Evolutionary conservation across 257 asterid species (phyloP).

Genomic region (Solanum paucissectum): DNA sequence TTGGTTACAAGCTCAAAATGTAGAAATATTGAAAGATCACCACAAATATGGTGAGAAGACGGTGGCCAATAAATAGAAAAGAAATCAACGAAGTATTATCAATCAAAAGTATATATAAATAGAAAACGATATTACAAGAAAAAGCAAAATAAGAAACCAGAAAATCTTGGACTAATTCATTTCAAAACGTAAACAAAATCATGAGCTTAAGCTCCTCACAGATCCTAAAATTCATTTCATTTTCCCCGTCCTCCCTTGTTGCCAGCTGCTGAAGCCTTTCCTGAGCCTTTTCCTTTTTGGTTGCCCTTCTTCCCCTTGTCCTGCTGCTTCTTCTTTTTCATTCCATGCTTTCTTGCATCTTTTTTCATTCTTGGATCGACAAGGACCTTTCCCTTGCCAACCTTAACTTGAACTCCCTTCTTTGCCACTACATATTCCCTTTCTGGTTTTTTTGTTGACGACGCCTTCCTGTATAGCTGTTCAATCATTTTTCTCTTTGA

Average conservation of each 20-base stretch:
- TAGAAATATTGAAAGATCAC: not conserved
- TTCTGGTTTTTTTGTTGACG: constrained; percentile 35
- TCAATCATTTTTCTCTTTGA: constrained; percentile 84
- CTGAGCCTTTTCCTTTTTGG: constrained; percentile 46
- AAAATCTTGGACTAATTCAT: not conserved
- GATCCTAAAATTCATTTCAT: not conserved
- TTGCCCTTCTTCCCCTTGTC: constrained; percentile 57
- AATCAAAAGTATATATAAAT: not conserved
- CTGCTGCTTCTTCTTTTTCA: constrained; percentile 32
- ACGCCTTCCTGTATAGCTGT: constrained; percentile 64
- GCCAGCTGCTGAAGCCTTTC: constrained; percentile 14
- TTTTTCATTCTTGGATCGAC: constrained; percentile 88
- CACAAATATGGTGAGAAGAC: not conserved
- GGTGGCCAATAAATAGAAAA: not conserved
- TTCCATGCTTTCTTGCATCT: constrained; percentile 54
- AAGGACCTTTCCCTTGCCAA: constrained; percentile 75
- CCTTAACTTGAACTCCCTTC: constrained; percentile 85
- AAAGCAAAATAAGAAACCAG: not conserved
- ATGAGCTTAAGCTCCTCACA: not conserved
- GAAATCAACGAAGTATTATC: not conserved
- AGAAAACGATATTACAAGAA: not conserved
- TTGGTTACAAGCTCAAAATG: not conserved
- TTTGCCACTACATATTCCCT: constrained; percentile 87
- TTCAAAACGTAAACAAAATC: not conserved
- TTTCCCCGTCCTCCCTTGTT: constrained; percentile 7